These are phyloP conservation scores for Asterochloris erici DNA, from an alignment of 139 green algal genomes.

Conservation along the genomic window DNA sequence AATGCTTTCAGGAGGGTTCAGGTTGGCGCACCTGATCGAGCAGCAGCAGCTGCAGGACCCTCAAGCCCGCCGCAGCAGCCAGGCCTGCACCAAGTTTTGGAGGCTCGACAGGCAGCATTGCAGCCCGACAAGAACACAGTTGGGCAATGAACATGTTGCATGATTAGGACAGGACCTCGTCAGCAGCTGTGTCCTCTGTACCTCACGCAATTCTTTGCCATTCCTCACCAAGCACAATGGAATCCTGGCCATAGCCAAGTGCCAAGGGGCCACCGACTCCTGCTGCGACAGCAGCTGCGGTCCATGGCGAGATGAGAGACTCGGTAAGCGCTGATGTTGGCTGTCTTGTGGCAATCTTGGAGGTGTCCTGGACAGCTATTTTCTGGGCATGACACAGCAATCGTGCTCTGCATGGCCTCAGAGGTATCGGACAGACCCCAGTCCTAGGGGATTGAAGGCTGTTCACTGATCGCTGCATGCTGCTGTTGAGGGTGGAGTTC, in stretches of 20 bases:
- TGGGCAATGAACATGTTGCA: background rate
- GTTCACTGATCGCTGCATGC: background rate
- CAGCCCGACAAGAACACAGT: background rate
- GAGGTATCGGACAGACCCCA: background rate
- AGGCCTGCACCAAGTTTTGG: background rate
- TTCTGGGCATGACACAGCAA: background rate
- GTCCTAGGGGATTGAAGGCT: background rate
- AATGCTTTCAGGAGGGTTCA: too few species aligned
- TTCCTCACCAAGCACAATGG: background rate
- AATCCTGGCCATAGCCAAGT: constrained; percentile 7
- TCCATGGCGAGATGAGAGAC: background rate
- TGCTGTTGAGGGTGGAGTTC: background rate
- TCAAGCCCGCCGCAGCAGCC: background rate
- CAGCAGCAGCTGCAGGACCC: background rate
- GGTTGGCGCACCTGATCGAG: background rate
- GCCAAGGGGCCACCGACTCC: background rate
- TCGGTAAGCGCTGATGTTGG: background rate
- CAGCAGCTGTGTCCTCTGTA: background rate
- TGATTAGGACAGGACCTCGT: background rate
- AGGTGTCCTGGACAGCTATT: background rate
- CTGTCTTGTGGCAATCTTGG: constrained; percentile 3
- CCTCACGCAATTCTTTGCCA: background rate
- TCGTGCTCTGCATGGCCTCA: background rate
- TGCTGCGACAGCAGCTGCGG: background rate
- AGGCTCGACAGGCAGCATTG: background rate